Conservation (phyloP, 495 filamentous ascomycete genomes). For the Parachaetomium inaequale region DNA sequence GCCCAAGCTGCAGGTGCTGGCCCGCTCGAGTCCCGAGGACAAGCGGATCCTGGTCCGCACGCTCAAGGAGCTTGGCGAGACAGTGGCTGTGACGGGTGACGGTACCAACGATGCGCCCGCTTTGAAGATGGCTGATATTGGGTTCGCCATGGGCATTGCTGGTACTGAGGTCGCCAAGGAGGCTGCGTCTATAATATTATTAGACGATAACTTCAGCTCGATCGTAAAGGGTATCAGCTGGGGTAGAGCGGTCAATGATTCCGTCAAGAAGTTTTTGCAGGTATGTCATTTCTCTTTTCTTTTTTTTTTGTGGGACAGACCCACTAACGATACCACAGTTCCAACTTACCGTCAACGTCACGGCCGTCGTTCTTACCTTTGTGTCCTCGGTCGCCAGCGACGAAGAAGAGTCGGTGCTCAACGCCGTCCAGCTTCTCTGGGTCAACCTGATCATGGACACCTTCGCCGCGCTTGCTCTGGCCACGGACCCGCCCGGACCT, state of each 20-base stretch:
- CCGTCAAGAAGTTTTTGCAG: slow-evolving; percentile 84
- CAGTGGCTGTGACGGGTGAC: slow-evolving; percentile 82
- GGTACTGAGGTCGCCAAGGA: slow-evolving; percentile 92
- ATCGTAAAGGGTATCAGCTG: slow-evolving; percentile 88
- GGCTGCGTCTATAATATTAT: slow-evolving; percentile 82
- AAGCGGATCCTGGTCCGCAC: slow-evolving; percentile 74
- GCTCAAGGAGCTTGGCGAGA: slow-evolving; percentile 72
- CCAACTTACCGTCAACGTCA: slow-evolving; percentile 89
- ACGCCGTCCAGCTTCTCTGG: slow-evolving; percentile 85
- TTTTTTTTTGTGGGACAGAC: not conserved
- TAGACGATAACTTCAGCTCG: slow-evolving; percentile 85
- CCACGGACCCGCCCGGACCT: slow-evolving; percentile 76
- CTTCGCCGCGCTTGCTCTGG: slow-evolving; percentile 79
- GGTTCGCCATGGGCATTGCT: slow-evolving; percentile 92
- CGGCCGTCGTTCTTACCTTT: slow-evolving; percentile 78
- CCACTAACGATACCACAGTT: slow-evolving; percentile 50
- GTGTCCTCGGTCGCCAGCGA: slow-evolving; percentile 70
- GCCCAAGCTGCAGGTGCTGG: slow-evolving; percentile 74
- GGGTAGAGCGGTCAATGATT: slow-evolving; percentile 89
- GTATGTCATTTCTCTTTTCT: slow-evolving; percentile 31
- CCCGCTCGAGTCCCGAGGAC: slow-evolving; percentile 82
- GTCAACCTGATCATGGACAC: slow-evolving; percentile 95
- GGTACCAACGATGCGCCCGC: slow-evolving; percentile 89
- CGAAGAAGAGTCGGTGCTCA: slow-evolving; percentile 69
- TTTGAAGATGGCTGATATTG: slow-evolving; percentile 80